phyloP scores from a whole-genome alignment of 768 basidiomycete species.

The Serendipita indica region DNA sequence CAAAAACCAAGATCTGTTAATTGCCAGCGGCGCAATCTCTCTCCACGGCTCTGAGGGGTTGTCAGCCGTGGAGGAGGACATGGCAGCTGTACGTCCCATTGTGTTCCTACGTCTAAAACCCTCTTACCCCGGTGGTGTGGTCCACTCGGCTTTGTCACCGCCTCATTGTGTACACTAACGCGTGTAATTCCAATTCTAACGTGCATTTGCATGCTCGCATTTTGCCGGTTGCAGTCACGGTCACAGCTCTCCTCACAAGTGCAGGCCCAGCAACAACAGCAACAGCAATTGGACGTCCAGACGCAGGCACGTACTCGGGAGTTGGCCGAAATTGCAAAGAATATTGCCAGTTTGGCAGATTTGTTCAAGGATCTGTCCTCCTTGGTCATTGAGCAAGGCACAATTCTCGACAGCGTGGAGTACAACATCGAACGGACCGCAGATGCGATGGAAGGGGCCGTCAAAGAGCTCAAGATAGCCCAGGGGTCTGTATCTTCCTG shows the following conservation, averaged over 20 bases:
- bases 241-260: conserved; percentile 17
- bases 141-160: not conserved
- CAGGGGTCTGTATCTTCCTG: conserved; percentile 37
- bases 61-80: conserved; percentile 79
- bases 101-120: conserved; percentile 15
- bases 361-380: conserved; percentile 89
- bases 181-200: not conserved
- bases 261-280: conserved; percentile 22
- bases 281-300: conserved; percentile 29
- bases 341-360: conserved; percentile 81
- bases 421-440: conserved; percentile 94
- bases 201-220: conserved; percentile 12
- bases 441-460: conserved; percentile 65
- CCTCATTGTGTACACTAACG: not conserved
- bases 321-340: conserved; percentile 78
- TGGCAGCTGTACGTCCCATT: conserved; percentile 51
- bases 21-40: conserved; percentile 76
- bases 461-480: conserved; percentile 68
- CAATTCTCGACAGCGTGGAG: conserved; percentile 88
- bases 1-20: conserved; percentile 87
- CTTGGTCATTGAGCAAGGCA: conserved; percentile 96
- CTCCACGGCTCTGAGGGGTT: conserved; percentile 70
- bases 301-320: conserved; percentile 40
- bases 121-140: not conserved
- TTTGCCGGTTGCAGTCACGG: conserved; percentile 17